A percentile compares a stretch with the other conserved stretches of the same genome.
These are phyloP conservation scores for Volvox africanus DNA, from an alignment of 139 green algal genomes.

Conservation along the genomic window DNA sequence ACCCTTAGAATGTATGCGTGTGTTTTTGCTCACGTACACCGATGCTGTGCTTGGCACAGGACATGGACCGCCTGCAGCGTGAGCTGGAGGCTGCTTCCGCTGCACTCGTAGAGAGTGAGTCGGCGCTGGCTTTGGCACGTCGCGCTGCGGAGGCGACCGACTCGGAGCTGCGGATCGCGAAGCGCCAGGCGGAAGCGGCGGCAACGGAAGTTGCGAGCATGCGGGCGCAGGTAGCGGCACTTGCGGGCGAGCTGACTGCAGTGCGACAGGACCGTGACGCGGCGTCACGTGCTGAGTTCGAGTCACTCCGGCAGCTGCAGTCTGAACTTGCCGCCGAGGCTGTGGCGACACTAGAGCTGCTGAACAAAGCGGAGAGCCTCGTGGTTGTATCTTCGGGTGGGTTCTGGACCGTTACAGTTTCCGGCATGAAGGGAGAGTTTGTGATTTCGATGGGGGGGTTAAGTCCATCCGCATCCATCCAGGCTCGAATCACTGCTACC, in stretches of 20 bases:
- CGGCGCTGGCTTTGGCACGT: slow-evolving; percentile 23
- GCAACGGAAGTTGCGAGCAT: background rate
- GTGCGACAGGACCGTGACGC: slow-evolving; percentile 30
- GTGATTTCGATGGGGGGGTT: too few relatives aligned
- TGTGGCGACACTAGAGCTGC: slow-evolving; percentile 39
- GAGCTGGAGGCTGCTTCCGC: background rate
- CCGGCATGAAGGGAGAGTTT: too few relatives aligned
- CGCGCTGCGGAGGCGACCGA: slow-evolving; percentile 28
- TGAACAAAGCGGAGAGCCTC: slow-evolving; percentile 40
- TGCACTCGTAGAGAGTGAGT: background rate
- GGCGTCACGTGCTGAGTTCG: slow-evolving; percentile 26
- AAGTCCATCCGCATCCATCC: too few relatives aligned
- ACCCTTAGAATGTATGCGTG: too few relatives aligned
- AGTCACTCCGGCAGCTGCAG: slow-evolving; percentile 36
- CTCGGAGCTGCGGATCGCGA: slow-evolving; percentile 15
- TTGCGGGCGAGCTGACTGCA: slow-evolving; percentile 16
- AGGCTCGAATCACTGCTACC: too few relatives aligned
- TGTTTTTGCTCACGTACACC: too few relatives aligned
- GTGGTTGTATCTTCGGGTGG: slow-evolving; percentile 6
- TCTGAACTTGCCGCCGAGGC: slow-evolving; percentile 34
- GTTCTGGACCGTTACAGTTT: background rate
- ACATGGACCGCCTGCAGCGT: slow-evolving; percentile 9
- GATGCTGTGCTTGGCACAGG: background rate
- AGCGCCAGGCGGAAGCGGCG: slow-evolving; percentile 29
- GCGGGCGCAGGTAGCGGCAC: slow-evolving; percentile 37